These are phyloP conservation scores for Colletotrichum liriopes DNA, from an alignment of 2,329 filamentous ascomycete species.

Conservation along the genomic window DNA sequence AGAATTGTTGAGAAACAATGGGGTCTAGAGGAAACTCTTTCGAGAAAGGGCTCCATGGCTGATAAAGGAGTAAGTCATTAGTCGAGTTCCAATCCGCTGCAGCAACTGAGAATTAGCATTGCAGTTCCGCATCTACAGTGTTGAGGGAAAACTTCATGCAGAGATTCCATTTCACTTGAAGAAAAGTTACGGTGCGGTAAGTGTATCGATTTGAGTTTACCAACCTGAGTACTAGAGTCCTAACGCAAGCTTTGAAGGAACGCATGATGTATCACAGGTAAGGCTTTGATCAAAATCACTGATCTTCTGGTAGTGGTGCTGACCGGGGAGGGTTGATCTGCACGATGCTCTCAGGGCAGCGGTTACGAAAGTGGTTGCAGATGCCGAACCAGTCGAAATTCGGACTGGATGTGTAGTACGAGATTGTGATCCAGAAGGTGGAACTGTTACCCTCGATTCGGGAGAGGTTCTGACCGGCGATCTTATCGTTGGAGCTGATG, in stretches of 20 bases:
- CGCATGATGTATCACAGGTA: constrained; percentile 58
- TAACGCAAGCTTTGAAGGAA: constrained; percentile 42
- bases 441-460: constrained; percentile 52
- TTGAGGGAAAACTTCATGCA: constrained; percentile 45
- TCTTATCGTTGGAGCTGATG: constrained; percentile 56
- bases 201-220: background rate
- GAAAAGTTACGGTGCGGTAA: constrained; percentile 52
- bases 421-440: constrained; percentile 59
- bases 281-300: fast-evolving
- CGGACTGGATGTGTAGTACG: constrained; percentile 47
- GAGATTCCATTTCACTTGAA: constrained; percentile 50
- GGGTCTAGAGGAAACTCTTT: constrained; percentile 49
- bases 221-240: background rate
- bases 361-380: constrained; percentile 44
- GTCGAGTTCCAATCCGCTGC: too few relatives aligned
- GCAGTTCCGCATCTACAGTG: constrained; percentile 52
- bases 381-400: constrained; percentile 48
- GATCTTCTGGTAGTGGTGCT: background rate
- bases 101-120: fast-evolving
- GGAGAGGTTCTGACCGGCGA: constrained; percentile 51
- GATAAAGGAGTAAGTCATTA: constrained; percentile 48
- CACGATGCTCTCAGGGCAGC: constrained; percentile 52
- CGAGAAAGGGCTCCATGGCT: constrained; percentile 50
- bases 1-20: constrained; percentile 45
- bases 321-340: constrained; percentile 48